These are phyloP conservation scores for Flammula alnicola DNA, from an alignment of 1,284 basidiomycete species.

Conservation along the genomic window DNA sequence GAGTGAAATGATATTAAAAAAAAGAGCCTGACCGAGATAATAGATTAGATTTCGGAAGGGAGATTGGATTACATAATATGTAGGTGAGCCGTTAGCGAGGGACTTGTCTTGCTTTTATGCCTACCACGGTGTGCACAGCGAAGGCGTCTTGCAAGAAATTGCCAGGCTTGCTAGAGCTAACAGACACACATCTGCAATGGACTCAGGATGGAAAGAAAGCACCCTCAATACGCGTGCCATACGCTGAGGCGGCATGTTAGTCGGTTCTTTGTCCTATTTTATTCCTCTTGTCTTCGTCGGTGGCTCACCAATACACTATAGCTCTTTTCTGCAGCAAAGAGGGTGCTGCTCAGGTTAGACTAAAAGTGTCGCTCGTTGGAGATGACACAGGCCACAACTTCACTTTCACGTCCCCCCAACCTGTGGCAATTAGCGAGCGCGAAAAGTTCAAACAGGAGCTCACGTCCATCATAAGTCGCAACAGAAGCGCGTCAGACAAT, in stretches of 20 bases:
- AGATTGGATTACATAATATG: conserved; percentile 20
- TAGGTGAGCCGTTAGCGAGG: background rate
- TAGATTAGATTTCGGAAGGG: conserved; percentile 15
- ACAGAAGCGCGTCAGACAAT: conserved; percentile 50
- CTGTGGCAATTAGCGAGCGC: conserved; percentile 65
- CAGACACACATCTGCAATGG: conserved; percentile 71
- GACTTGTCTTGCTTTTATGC: conserved; percentile 39
- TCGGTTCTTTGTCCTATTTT: conserved; percentile 24
- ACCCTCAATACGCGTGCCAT: conserved; percentile 63
- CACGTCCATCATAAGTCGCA: conserved; percentile 73
- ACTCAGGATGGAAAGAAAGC: conserved; percentile 67
- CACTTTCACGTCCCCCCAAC: conserved; percentile 72
- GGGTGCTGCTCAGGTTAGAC: conserved; percentile 72
- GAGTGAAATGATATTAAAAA: conserved; percentile 11
- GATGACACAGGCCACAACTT: conserved; percentile 79
- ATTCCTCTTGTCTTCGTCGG: conserved; percentile 16
- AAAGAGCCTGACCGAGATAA: conserved; percentile 8
- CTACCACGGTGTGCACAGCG: conserved; percentile 65
- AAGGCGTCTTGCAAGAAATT: conserved; percentile 83
- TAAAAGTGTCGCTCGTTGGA: conserved; percentile 69
- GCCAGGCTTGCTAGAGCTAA: conserved; percentile 72
- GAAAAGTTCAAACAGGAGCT: conserved; percentile 82
- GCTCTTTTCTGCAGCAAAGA: conserved; percentile 85
- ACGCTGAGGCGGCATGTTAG: conserved; percentile 68
- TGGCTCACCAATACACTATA: conserved; percentile 33